Evolutionary conservation across 257 asterid species (phyloP).

Genomic region (Jasminum sambac): DNA sequence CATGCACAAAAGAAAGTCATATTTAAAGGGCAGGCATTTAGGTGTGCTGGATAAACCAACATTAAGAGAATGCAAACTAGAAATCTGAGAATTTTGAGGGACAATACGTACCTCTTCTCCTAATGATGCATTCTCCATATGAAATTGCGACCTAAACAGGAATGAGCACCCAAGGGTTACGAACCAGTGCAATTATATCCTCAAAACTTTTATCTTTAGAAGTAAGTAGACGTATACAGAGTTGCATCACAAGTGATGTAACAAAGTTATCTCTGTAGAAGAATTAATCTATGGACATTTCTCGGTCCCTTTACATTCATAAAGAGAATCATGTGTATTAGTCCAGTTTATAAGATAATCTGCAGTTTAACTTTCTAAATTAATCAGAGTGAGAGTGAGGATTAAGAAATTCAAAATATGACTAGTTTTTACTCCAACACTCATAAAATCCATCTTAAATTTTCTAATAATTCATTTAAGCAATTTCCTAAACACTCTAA

Average conservation of each 20-base stretch:
- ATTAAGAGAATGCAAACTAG: background rate
- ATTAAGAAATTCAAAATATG: conserved; percentile 14
- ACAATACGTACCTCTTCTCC: conserved; percentile 38
- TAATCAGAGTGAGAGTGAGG: conserved; percentile 4
- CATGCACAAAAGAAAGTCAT: background rate
- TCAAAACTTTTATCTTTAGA: background rate
- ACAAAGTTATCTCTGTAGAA: background rate
- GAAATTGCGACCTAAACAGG: conserved; percentile 35
- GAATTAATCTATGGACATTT: conserved; percentile 2
- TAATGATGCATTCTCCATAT: conserved; percentile 29
- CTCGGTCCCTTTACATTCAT: background rate
- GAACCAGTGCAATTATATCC: conserved; percentile 5
- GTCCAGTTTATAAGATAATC: conserved; percentile 1
- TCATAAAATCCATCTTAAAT: background rate
- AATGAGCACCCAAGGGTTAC: conserved; percentile 16
- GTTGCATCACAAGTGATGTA: conserved; percentile 8
- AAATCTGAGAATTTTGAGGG: conserved; percentile 14
- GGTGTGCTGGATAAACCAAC: background rate
- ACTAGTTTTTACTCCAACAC: background rate
- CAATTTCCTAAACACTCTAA: background rate
- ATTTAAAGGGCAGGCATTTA: background rate
- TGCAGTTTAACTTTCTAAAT: background rate
- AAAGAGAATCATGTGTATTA: conserved; percentile 16
- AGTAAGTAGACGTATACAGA: background rate
- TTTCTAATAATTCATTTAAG: background rate